Base-by-base conservation (phyloP, 208 protist species). In the Sergeia podlipaevii region DNA sequence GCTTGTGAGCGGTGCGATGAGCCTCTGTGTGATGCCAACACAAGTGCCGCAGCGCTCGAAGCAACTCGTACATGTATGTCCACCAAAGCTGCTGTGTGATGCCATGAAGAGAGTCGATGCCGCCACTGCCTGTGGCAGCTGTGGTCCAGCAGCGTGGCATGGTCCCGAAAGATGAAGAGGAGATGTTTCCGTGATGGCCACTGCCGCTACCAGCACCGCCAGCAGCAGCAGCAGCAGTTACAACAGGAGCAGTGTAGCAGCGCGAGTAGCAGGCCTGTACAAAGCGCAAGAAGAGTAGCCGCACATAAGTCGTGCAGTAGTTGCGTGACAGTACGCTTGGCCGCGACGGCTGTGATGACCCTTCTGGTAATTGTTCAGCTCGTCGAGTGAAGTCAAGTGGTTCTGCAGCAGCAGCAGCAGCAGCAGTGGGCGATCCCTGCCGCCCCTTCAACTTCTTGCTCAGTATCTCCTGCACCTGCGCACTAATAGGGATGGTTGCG, bases 211-310 rank as follows among this genome's bases (percentile, higher is more conserved):
- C 7, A 5, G 39, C 15, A 11, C 20, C 15, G 26, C 26, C 26
- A 33, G 23, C 32, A 8, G 43, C 5, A 7, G 20, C 43, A 17
- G 43, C 13, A 15, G 24, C 28, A 4, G 24, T 21, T 32, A 32
- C 30, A 10, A 5, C 26, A 7, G 43, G 11, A 28, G 43, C 43
- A 27, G 4, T 48, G 43, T 21, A 33, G 11, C 42, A 21, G 11
- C 4, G 15, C 47, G 7, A 47, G 5, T 43, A 28, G 34, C 81
- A 70, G 26, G 60, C 74, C 58, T 87, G 69, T 15, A 91, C 70
- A 34, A 81, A 61, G 24, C 78, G 72, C 30, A 91, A 36, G 32
- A 85, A 82, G 8, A 91, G 57, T 20, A 87, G 60, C 3, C 76
- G 72, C 26, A 77, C 73, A 51, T 91, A 87, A 21, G 77, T 81